A percentile compares a stretch with the other conserved stretches of the same genome.
These are phyloP conservation scores for Starmerella khaoyaiensis DNA, from an alignment of 805 yeast genomes.

Conservation along the genomic window DNA sequence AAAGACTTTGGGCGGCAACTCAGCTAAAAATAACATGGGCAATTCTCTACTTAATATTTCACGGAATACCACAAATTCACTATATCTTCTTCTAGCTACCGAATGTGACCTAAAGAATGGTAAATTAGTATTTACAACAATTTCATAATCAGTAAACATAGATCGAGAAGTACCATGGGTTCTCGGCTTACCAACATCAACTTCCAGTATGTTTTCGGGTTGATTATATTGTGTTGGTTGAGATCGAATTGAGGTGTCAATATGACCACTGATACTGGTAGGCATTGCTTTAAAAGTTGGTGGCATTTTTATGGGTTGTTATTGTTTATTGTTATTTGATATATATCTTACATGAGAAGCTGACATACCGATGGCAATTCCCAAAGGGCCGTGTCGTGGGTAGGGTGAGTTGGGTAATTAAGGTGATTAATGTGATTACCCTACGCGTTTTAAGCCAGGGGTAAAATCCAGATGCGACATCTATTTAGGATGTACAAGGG, in stretches of 20 bases:
- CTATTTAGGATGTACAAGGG: too few relatives aligned
- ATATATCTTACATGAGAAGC: too few relatives aligned
- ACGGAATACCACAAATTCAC: constrained; percentile 76
- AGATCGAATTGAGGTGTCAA: not conserved
- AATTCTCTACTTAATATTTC: constrained; percentile 63
- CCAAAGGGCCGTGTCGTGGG: too few relatives aligned
- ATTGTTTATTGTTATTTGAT: too few relatives aligned
- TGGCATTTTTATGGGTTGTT: constrained; percentile 16
- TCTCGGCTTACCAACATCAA: constrained; percentile 72
- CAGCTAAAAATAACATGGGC: constrained; percentile 69
- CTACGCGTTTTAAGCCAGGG: too few relatives aligned
- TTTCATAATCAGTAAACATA: constrained; percentile 85
- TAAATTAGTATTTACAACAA: constrained; percentile 77
- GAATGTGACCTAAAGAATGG: constrained; percentile 66
- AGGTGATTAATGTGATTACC: too few relatives aligned
- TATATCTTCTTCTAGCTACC: constrained; percentile 70
- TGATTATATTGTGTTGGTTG: constrained; percentile 53
- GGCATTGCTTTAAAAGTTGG: constrained; percentile 20
- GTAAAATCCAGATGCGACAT: too few relatives aligned
- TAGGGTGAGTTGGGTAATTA: too few relatives aligned
- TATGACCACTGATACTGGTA: constrained; percentile 13
- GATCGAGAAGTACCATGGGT: constrained; percentile 54
- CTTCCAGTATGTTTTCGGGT: constrained; percentile 87
- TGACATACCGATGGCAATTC: too few relatives aligned
- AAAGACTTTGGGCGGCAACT: constrained; percentile 78